Evolutionary conservation across 2,329 filamentous ascomycete species (phyloP).

Genomic region (Colletotrichum somersetense): DNA sequence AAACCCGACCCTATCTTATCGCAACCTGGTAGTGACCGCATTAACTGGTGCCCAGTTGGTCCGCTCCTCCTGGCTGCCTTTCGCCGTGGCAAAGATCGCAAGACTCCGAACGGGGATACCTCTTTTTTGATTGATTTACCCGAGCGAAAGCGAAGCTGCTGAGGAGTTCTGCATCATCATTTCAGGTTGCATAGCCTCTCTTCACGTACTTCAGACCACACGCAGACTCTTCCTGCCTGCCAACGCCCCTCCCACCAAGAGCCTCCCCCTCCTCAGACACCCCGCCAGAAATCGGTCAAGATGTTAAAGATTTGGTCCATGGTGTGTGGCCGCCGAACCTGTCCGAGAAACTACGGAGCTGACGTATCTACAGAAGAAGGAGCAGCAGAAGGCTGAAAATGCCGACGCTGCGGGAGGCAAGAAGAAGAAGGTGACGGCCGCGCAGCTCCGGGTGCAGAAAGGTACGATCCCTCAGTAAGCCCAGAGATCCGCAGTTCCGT

Average conservation of each 20-base stretch:
- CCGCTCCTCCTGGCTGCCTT: slow-evolving; percentile 27
- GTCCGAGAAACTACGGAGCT: not conserved
- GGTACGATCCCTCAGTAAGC: slow-evolving; percentile 64
- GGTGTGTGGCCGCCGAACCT: slow-evolving; percentile 65
- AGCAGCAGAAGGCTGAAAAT: slow-evolving; percentile 94
- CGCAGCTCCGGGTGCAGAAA: slow-evolving; percentile 95
- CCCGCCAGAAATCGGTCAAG: slow-evolving; percentile 56
- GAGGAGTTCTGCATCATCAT: not conserved
- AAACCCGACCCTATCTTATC: slow-evolving; percentile 37
- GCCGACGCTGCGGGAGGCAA: slow-evolving; percentile 80
- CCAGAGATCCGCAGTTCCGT: slow-evolving; percentile 5
- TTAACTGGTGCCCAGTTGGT: slow-evolving; percentile 39
- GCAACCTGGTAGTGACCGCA: slow-evolving; percentile 38
- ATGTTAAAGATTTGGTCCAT: slow-evolving; percentile 99
- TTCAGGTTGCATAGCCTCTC: not conserved
- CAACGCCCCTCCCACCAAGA: slow-evolving; percentile 25
- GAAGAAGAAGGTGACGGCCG: slow-evolving; percentile 99
- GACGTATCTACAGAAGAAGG: slow-evolving; percentile 78
- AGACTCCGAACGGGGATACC: slow-evolving; percentile 4
- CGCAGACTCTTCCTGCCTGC: not conserved
- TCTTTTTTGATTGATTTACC: slow-evolving; percentile 1
- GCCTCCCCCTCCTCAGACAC: slow-evolving; percentile 24
- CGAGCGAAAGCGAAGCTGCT: not conserved
- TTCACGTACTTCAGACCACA: not conserved
- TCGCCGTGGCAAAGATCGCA: slow-evolving; percentile 40